phyloP scores from a whole-genome alignment of 495 filamentous ascomycete genomes.

The Staphylotrichum longicolle region DNA sequence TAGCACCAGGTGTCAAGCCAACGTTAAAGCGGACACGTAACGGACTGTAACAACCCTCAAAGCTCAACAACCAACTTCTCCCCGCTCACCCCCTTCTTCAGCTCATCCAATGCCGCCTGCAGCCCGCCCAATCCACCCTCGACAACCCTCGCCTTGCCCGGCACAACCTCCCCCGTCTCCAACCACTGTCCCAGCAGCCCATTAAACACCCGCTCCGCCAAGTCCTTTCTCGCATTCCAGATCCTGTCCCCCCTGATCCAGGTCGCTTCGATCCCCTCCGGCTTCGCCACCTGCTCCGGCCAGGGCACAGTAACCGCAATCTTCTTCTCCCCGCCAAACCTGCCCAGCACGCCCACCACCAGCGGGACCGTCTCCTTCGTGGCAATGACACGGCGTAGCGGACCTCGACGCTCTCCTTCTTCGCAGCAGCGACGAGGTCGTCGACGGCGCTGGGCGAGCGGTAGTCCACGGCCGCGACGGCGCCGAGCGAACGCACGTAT shows the following conservation, averaged over 20 bases:
- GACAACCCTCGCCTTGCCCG: slow-evolving; percentile 22
- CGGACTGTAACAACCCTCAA: neutral
- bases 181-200: slow-evolving; percentile 25
- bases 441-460: slow-evolving; percentile 24
- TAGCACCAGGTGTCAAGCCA: neutral
- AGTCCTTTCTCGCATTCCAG: neutral
- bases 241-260: slow-evolving; percentile 9
- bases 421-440: slow-evolving; percentile 36
- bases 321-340: slow-evolving; percentile 25
- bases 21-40: neutral
- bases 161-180: slow-evolving; percentile 20
- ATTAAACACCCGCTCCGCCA: slow-evolving; percentile 3
- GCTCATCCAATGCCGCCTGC: slow-evolving; percentile 29
- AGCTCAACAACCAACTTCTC: slow-evolving; percentile 38
- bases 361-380: slow-evolving; percentile 25
- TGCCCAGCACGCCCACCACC: slow-evolving; percentile 16
- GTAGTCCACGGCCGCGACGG: slow-evolving; percentile 34
- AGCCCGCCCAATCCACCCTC: slow-evolving; percentile 30
- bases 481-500: slow-evolving; percentile 35
- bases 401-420: slow-evolving; percentile 20
- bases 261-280: slow-evolving; percentile 7
- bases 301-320: slow-evolving; percentile 20
- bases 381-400: slow-evolving; percentile 37
- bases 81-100: slow-evolving; percentile 36
- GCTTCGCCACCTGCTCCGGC: slow-evolving; percentile 14